These are phyloP conservation scores for Aspergillus uvarum DNA, from an alignment of 2,329 filamentous ascomycete genomes.

Conservation along the genomic window DNA sequence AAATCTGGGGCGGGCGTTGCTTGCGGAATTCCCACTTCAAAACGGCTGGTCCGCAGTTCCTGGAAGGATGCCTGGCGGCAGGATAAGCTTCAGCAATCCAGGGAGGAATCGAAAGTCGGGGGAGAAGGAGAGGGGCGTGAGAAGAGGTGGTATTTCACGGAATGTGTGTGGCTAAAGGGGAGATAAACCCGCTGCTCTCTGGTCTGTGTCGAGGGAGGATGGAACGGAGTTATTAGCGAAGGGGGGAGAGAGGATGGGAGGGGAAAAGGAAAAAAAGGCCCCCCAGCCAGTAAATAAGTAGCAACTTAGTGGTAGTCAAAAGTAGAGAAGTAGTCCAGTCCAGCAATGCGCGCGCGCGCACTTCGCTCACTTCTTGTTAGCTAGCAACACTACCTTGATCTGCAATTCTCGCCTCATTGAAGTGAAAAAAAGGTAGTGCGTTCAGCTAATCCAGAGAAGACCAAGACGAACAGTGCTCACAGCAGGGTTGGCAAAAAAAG, in stretches of 20 bases:
- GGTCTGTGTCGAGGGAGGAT: background rate
- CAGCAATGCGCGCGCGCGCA: background rate
- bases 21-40: background rate
- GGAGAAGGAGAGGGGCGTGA: background rate
- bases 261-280: background rate
- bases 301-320: no score
- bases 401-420: slow-evolving; percentile 1
- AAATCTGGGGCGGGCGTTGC: slow-evolving; percentile 11
- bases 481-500: background rate
- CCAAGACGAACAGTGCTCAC: background rate
- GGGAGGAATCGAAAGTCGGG: background rate
- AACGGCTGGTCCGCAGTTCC: slow-evolving; percentile 12
- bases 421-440: no score
- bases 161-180: background rate
- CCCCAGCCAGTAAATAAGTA: background rate
- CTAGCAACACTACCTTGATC: background rate
- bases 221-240: background rate
- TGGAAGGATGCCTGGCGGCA: slow-evolving; percentile 2
- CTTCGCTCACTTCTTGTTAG: background rate
- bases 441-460: background rate
- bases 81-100: slow-evolving; percentile 2
- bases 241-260: background rate
- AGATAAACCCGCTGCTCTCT: background rate
- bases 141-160: background rate
- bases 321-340: background rate